phyloP scores from a whole-genome alignment of 108 stramenopile species.

The Aurantiochytrium sp. region DNA sequence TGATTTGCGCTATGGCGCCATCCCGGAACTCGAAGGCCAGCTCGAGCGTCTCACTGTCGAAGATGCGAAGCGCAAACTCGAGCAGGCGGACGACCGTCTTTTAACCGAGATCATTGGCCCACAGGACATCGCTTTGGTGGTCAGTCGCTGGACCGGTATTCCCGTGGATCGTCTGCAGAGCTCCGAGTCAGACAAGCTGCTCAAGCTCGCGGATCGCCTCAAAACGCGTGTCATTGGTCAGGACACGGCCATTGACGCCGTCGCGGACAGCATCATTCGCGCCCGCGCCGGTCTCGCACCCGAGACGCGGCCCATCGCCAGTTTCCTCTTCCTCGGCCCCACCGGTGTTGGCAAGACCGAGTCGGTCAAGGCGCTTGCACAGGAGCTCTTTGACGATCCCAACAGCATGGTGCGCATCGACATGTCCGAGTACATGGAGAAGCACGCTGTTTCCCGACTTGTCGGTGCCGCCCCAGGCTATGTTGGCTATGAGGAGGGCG shows the following conservation, averaged over 20 bases:
- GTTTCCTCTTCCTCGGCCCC: slow-evolving; percentile 81
- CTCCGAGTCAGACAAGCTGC: slow-evolving; percentile 73
- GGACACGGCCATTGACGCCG: slow-evolving; percentile 63
- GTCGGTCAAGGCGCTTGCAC: slow-evolving; percentile 77
- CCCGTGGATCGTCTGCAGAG: slow-evolving; percentile 73
- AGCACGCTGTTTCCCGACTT: slow-evolving; percentile 75
- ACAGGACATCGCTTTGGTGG: slow-evolving; percentile 85
- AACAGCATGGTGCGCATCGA: slow-evolving; percentile 86
- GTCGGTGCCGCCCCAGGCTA: slow-evolving; percentile 95
- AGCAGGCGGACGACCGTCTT: slow-evolving; percentile 49
- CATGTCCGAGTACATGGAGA: slow-evolving; percentile 94
- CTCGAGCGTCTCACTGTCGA: slow-evolving; percentile 38
- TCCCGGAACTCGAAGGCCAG: slow-evolving; percentile 73
- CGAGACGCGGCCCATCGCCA: slow-evolving; percentile 67
- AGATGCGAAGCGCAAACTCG: slow-evolving; percentile 62
- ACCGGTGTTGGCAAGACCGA: slow-evolving; percentile 89
- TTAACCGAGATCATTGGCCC: slow-evolving; percentile 73
- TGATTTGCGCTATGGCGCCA: slow-evolving; percentile 78
- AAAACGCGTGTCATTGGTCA: slow-evolving; percentile 75
- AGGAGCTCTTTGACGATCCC: slow-evolving; percentile 73
- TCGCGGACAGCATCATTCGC: slow-evolving; percentile 68
- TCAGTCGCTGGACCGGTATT: slow-evolving; percentile 85
- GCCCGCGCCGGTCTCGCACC: slow-evolving; percentile 73
- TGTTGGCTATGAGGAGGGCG: slow-evolving; percentile 92
- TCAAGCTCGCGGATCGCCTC: slow-evolving; percentile 61